Evolutionary conservation across 1,284 basidiomycete genomes (phyloP), one percentile per base, ranked within the genome.

Genomic region (Trametes hirsuta): DNA sequence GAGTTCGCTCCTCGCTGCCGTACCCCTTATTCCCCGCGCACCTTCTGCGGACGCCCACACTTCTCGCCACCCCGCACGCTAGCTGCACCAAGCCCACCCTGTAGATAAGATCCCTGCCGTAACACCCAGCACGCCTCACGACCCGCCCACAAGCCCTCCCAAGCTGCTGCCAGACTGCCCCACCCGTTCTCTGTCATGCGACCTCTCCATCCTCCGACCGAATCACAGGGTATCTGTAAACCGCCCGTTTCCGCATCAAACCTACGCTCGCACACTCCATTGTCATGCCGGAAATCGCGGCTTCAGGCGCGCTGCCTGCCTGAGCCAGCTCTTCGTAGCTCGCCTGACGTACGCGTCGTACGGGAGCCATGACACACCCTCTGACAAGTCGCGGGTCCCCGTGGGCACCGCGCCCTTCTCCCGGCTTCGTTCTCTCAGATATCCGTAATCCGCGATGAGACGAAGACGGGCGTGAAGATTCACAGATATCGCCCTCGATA

Each of bases 241-340:
- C 10, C n/a, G 12, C 50, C 34, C 47, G 34, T 30, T 41, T 37
- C 41, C 25, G 42, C 41, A 53, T 53, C 52, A 53, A 34, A 12
- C 50, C n/a, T 30, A 21, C 51, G 34, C 49, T 53, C 50, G 30
- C 41, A 21, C 51, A 34, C 49, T 53, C 42, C 52, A 37, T 42
- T 15, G 18, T 24, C 21, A 5, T 36, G 10, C 42, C 42, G 21
- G 15, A 3, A 6, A 44, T 44, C 42, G 21, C 6, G 15, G 5
- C 21, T 21, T 6, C 24, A 35, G 30, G 46, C 30, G 46, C 22
- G 34, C 34, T 22, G 11, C 34, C 35, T 44, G 40, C 25, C 25
- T 8, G 8, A 30, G 5, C 30, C 30, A 30, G 30, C 30, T 30
- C 18, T 30, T 30, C 30, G 8, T 8, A 30, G 30, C 30, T 30